Evolutionary conservation across 495 filamentous ascomycete genomes (phyloP), one percentile per base, ranked within the genome.

Genomic region (Venustampulla echinocandica): DNA sequence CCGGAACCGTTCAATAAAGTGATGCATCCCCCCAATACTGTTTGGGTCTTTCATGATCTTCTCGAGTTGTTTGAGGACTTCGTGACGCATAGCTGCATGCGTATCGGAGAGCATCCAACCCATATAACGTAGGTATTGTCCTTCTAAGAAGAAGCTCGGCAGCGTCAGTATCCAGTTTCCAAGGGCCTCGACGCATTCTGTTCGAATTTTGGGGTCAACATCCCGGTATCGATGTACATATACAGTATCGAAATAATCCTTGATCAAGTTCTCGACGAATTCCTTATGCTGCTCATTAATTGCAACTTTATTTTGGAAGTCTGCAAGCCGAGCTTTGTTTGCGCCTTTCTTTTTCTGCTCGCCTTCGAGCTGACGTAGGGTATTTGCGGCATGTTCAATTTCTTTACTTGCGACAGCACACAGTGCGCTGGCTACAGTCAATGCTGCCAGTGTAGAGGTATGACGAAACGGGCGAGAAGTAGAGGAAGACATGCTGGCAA

Each of bases 181-280:
- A 18, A 98, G 71, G 6, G 87, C 86, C 42, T 80, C 75, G 35
- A 94, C 76, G 57, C 88, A 94, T 49, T 94, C 87, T 1, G 79
- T 75, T 27, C 92, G 78, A 42, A 98, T 94, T 49, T 71, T 83
- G 1, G 85, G 75, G 62, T 98, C 92, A 17, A 96, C 76, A 53
- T 98, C 92, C 25, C 92, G 86, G 61, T 96, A 97, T 20, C 92
- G 84, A 62, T 97, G 89, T 22, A 95, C 80, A 54, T 92, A 98
- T 21, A 96, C 79, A 11, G 85, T 82, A 46, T 95, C 84, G 52
- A 96, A 89, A 43, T 85, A 80, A 55, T 90, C 84, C 48, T 81
- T 81, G 36, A 95, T 76, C 42, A 78, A 73, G 1, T 69, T 70
- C 52, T 89, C 77, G 38, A 87, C 68, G 2, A 69, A 65, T 23